Conservation (phyloP, 2,329 filamentous ascomycete genomes). For the Fusarium abutilonis region DNA sequence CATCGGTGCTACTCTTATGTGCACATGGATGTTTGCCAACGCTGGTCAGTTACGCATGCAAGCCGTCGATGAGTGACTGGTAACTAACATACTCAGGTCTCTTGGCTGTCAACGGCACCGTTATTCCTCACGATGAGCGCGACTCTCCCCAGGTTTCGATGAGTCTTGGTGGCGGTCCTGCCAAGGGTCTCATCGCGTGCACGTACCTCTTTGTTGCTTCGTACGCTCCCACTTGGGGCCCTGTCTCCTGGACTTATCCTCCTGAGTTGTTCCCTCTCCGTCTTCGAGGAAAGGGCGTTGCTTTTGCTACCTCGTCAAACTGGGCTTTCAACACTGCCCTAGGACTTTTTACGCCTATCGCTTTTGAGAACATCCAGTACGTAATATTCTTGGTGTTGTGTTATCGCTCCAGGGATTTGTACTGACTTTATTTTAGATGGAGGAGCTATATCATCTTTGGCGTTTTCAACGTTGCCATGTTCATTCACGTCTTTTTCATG, state of each 20-base stretch:
- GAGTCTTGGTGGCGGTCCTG: slow-evolving; percentile 54
- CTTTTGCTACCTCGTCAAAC: slow-evolving; percentile 58
- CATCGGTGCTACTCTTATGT: slow-evolving; percentile 73
- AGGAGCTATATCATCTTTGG: slow-evolving; percentile 38
- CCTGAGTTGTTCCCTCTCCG: slow-evolving; percentile 63
- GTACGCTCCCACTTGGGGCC: slow-evolving; percentile 58
- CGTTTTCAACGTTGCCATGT: slow-evolving; percentile 37
- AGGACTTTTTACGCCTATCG: slow-evolving; percentile 47
- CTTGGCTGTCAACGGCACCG: slow-evolving; percentile 58
- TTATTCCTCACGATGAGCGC: slow-evolving; percentile 56
- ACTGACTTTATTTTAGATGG: slow-evolving; percentile 7
- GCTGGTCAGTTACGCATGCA: slow-evolving; percentile 48
- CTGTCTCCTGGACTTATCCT: slow-evolving; percentile 64
- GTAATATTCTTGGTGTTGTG: background rate
- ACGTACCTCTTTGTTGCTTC: slow-evolving; percentile 72
- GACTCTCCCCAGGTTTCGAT: slow-evolving; percentile 61
- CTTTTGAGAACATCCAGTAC: slow-evolving; percentile 43
- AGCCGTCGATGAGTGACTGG: background rate
- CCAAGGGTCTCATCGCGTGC: slow-evolving; percentile 71
- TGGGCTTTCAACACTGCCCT: slow-evolving; percentile 56
- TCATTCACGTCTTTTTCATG: slow-evolving; percentile 52
- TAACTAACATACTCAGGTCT: slow-evolving; percentile 40
- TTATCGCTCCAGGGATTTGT: too few relatives aligned
- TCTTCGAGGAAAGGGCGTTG: slow-evolving; percentile 62
- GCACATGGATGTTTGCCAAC: slow-evolving; percentile 65